Base-by-base conservation (phyloP, 352 stramenopile species). In the Elongisporangium undulatum region DNA sequence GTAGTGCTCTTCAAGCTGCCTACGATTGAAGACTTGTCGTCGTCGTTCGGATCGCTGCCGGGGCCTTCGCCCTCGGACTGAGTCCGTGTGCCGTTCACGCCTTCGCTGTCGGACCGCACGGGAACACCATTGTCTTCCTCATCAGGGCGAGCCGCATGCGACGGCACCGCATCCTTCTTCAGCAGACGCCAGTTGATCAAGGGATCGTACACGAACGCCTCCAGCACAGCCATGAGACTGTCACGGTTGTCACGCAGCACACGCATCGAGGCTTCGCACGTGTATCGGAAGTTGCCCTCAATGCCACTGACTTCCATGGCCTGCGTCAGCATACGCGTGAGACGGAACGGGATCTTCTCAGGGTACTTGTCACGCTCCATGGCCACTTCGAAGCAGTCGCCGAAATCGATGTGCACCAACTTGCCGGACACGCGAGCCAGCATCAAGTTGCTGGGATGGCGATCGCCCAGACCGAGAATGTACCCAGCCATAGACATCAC, bases 401-500 rank as follows among this genome's bases (percentile, higher is more conserved):
- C 96, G 69, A 99, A 99, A 64, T 99, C 96, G 64, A 99, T 99
- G 72, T 99, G 98, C 21, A 99, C 82, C 26, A 99, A 87, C 75
- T 98, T 98, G n/a, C 98, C 97, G 56, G 95, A 99, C n/a, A 98
- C 77, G 64, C 98, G 89, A 75, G 99, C 96, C 0, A 99, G 76
- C 98, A 99, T 99, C 20, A 99, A 79, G 80, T 99, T 99, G 48
- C 90, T 98, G 50, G 98, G 97, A 82, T 99, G 98, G 4, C 98
- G 86, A 85, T 99, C 98, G 15, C 98, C 98, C 56, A 99, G 84
- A 49, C 98, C 98, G 41, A 99, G 77, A 64, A 99, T 99, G 68
- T 99, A 99, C 10, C 98, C 98, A 22, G 99, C 98, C 93, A 99
- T 99, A 50, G 91, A 99, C 97, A 99, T 99, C 16, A 99, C 97